phyloP scores from a whole-genome alignment of 805 yeast genomes.

The Cyberlindnera amylophila region DNA sequence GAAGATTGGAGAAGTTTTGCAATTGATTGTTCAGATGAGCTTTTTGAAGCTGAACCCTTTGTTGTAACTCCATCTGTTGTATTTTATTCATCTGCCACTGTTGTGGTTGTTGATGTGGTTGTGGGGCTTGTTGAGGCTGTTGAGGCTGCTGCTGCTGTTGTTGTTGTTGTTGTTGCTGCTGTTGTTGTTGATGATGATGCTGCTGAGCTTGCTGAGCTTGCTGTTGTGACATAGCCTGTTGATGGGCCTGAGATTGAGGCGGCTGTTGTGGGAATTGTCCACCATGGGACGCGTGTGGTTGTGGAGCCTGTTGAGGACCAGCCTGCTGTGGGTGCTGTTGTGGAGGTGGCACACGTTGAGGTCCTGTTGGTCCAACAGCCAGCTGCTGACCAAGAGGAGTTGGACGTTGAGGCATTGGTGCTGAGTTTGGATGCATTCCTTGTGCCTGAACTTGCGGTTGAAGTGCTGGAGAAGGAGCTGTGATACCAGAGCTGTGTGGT shows the following conservation, averaged over 20 bases:
- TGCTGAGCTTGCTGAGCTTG: no score
- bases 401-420: constrained; percentile 7
- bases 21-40: constrained; percentile 21
- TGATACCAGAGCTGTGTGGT: constrained; percentile 11
- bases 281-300: constrained; percentile 11
- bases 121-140: constrained; percentile 1
- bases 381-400: constrained; percentile 12
- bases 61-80: constrained; percentile 24
- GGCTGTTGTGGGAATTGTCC: constrained; percentile 4
- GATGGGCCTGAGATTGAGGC: no score
- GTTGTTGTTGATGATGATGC: no score
- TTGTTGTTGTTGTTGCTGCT: constrained; percentile 11
- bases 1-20: constrained; percentile 14
- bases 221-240: no score
- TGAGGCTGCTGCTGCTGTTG: constrained; percentile 7
- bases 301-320: constrained; percentile 7
- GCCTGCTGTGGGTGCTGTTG: constrained; percentile 12
- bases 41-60: constrained; percentile 24
- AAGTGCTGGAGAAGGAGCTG: constrained; percentile 20
- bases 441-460: constrained; percentile 1
- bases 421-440: constrained; percentile 6
- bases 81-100: constrained; percentile 22
- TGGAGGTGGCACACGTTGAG: constrained; percentile 2
- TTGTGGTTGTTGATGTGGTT: constrained; percentile 5
- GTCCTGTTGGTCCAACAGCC: constrained; percentile 4